A percentile compares a stretch with the other conserved stretches of the same genome.
Evolutionary conservation across 2,329 filamentous ascomycete species (phyloP).

Genomic region (Basipetospora sp.): DNA sequence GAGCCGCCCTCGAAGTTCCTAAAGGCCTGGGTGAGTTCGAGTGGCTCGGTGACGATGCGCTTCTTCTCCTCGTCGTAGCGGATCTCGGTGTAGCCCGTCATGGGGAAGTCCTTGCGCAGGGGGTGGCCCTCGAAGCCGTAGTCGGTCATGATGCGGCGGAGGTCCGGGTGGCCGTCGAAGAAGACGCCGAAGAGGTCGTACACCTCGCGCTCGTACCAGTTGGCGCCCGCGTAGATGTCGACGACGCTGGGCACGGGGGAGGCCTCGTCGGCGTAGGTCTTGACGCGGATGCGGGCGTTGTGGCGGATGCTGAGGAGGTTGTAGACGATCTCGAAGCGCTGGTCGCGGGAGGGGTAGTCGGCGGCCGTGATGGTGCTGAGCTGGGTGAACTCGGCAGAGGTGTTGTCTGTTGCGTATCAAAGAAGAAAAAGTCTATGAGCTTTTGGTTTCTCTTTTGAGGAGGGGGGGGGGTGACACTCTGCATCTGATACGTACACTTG

Average conservation of each 20-base stretch:
- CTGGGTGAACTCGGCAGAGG: conserved; percentile 89
- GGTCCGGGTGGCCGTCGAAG: conserved; percentile 86
- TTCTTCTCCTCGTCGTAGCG: conserved; percentile 99
- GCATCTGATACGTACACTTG: conserved; percentile 56
- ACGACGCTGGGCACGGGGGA: conserved; percentile 83
- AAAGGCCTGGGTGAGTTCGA: conserved; percentile 96
- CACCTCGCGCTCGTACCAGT: conserved; percentile 97
- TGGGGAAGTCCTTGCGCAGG: conserved; percentile 89
- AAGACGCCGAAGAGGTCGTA: conserved; percentile 97
- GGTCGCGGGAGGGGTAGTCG: conserved; percentile 87
- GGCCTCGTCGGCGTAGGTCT: conserved; percentile 96
- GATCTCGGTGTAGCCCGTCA: conserved; percentile 96
- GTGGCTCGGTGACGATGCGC: conserved; percentile 90
- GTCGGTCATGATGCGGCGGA: conserved; percentile 96
- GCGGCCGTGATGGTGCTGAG: conserved; percentile 84
- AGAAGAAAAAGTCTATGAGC: too few relatives aligned
- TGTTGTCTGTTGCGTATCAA: conserved; percentile 65
- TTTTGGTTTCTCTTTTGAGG: too few relatives aligned
- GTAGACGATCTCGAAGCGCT: conserved; percentile 96
- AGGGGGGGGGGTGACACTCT: background rate
- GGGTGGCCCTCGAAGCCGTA: conserved; percentile 98
- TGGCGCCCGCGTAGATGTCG: conserved; percentile 78
- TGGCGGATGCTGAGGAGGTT: conserved; percentile 90
- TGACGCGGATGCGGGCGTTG: conserved; percentile 91
- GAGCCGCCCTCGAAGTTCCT: conserved; percentile 91